Evolutionary conservation across 2,329 filamentous ascomycete genomes (phyloP), one percentile per base, ranked within the genome.

Genomic region (Fusarium anthophilum): DNA sequence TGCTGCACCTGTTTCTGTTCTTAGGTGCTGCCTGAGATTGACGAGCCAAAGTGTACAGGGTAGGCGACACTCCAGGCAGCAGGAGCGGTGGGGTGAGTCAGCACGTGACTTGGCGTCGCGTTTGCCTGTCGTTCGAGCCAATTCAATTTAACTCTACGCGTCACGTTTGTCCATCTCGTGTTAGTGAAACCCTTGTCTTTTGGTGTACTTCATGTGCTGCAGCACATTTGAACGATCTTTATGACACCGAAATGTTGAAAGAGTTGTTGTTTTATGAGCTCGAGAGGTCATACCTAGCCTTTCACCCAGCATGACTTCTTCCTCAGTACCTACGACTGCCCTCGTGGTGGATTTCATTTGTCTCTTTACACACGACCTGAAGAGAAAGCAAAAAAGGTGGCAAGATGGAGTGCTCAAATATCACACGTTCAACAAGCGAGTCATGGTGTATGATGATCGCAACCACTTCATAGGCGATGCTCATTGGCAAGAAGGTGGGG

Each of bases 351-450:
- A 97, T 79, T 97, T 92, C 81, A 88, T 90, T 70, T 98, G 95
- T 81, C 90, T 98, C 9, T 98, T 94, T 82, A 97, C 95, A 5
- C 91, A 94, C 80, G 95, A 98, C 80, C 82, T 97, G 47, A 91
- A 91, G 58, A 91, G 94, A 63, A 98, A 98, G 84, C 91, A 94
- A 76, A 98, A 98, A 81, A 88, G 94, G 69, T 98, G 95, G 95
- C 94, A 97, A 79, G 95, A 98, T 91, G 95, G 96, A 41, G 91
- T 91, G 58, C 89, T 98, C 70, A 93, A 92, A 73, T 97, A 92
- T 74, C 95, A 98, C 80, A 92, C 93, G 2, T 98, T 97, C 88
- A 98, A 98, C 84, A 94, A 91, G 79, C 91, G 94, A 9, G 86
- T 96, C 68, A 97, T 98, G 94, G 93, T 97, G 12, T 96, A 96